Conservation (phyloP, 352 stramenopile genomes). For the Phytophthora palmivora region DNA sequence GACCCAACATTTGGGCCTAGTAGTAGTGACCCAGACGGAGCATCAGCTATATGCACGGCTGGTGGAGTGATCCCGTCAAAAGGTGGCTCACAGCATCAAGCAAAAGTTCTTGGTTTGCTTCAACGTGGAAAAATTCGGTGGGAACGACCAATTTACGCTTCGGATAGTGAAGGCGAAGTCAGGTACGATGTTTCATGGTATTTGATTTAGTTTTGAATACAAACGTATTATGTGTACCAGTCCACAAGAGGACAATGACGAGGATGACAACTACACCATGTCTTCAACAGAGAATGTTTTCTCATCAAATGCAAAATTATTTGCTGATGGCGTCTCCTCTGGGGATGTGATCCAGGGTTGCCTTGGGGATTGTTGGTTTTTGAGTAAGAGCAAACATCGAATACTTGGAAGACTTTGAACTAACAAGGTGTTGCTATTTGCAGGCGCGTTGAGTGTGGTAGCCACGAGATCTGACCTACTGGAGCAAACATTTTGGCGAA, state of each 20-base stretch:
- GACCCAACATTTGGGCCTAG: slow-evolving; percentile 88
- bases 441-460: slow-evolving; percentile 88
- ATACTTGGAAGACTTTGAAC: background rate
- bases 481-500: slow-evolving; percentile 82
- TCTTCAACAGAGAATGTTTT: slow-evolving; percentile 50
- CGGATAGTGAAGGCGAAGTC: slow-evolving; percentile 32
- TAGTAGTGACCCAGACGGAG: slow-evolving; percentile 59
- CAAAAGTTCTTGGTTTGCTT: slow-evolving; percentile 72
- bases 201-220: no score
- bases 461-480: slow-evolving; percentile 84
- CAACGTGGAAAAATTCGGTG: slow-evolving; percentile 83
- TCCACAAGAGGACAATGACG: slow-evolving; percentile 36
- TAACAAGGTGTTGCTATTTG: slow-evolving; percentile 4
- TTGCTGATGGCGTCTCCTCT: slow-evolving; percentile 76
- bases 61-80: slow-evolving; percentile 61
- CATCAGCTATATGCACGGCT: slow-evolving; percentile 72
- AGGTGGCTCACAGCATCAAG: slow-evolving; percentile 76
- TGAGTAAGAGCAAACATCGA: slow-evolving; percentile 56
- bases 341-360: slow-evolving; percentile 91
- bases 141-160: slow-evolving; percentile 74
- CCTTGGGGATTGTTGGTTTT: slow-evolving; percentile 93
- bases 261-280: slow-evolving; percentile 25
- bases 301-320: slow-evolving; percentile 71
- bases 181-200: slow-evolving; percentile 18
- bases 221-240: background rate